Evolutionary conservation across 2,329 filamentous ascomycete genomes (phyloP), one percentile per base, ranked within the genome.

Genomic region (Trichocomaceae sp.): DNA sequence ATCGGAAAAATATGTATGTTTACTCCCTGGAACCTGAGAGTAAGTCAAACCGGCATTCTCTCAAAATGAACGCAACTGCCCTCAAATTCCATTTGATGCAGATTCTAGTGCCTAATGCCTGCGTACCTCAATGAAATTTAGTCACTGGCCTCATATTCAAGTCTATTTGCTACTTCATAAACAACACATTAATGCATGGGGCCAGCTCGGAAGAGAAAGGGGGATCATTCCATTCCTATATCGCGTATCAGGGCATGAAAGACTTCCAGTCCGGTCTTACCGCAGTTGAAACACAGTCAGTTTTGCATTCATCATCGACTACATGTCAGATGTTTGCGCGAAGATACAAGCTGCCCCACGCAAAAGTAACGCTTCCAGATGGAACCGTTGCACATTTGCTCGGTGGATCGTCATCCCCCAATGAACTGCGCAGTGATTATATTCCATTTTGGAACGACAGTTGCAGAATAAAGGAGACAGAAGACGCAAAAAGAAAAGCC

Each of bases 211-310:
- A 15, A 13, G 31, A 35, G 9, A 35, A 35, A 35, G 15, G 35
- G 6, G 22, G 17, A 19, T 52, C 50, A 1, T 52, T 52, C 17
- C 50, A 52, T 13, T 41, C 39, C 9, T 55, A 46, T 8, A 46
- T 55, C 20, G 44, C 39, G n/a, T 55, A 51, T 31, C 37, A 55
- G 29, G 53, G 53, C 31, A 51, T 55, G 53, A 45, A 45, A 10
- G 53, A 50, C 26, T 55, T 55, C 35, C 53, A 55, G 26, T 37
- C 41, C 3, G 41, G 47, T 17, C 47, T 55, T 3, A 46, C 53
- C 12, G 12, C 53, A 17, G 12, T 45, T 4, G 53, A 55, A 31
- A 51, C 29, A 37, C 53, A 55, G 22, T 19, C 47, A n/a, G 29
- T 22, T 23, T 41, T 51, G 8, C 41, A 26, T 26, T 51, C 53